These are phyloP conservation scores for Tulasnella sp. DNA, from an alignment of 768 basidiomycete species.

Conservation along the genomic window DNA sequence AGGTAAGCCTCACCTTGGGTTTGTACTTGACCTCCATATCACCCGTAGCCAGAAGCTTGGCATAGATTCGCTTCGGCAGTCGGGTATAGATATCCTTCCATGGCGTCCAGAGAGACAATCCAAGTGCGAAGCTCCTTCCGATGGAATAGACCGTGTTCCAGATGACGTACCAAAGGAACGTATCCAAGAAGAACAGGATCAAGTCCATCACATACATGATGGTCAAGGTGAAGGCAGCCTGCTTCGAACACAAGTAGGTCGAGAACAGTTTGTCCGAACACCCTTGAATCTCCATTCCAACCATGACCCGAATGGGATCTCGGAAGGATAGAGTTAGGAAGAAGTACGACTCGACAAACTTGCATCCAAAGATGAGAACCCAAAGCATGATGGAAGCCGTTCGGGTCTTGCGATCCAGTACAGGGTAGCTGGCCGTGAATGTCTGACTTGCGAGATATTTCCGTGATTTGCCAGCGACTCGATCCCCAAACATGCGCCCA, in stretches of 20 bases:
- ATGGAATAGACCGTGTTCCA: constrained; percentile 97
- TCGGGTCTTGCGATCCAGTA: constrained; percentile 55
- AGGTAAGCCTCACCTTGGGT: constrained; percentile 66
- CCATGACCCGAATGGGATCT: constrained; percentile 91
- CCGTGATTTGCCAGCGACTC: constrained; percentile 87
- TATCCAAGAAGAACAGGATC: constrained; percentile 95
- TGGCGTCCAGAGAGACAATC: constrained; percentile 97
- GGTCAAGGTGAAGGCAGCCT: constrained; percentile 88
- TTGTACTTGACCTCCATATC: constrained; percentile 99
- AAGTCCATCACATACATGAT: constrained; percentile 99
- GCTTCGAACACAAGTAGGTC: constrained; percentile 74
- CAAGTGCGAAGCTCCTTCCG: constrained; percentile 77
- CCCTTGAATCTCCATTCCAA: constrained; percentile 88
- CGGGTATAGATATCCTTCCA: constrained; percentile 97
- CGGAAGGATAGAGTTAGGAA: constrained; percentile 93
- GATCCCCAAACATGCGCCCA: constrained; percentile 97
- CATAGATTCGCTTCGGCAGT: constrained; percentile 92
- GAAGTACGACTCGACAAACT: constrained; percentile 95
- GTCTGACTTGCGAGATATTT: constrained; percentile 99
- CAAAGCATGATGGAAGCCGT: constrained; percentile 74
- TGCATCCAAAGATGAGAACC: constrained; percentile 92
- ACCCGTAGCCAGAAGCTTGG: constrained; percentile 84
- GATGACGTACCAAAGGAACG: constrained; percentile 99
- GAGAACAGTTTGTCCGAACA: constrained; percentile 87
- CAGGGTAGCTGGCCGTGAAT: constrained; percentile 92